Base-by-base conservation (phyloP, 2,329 filamentous ascomycete genomes). In the Tolypocladium sp. region DNA sequence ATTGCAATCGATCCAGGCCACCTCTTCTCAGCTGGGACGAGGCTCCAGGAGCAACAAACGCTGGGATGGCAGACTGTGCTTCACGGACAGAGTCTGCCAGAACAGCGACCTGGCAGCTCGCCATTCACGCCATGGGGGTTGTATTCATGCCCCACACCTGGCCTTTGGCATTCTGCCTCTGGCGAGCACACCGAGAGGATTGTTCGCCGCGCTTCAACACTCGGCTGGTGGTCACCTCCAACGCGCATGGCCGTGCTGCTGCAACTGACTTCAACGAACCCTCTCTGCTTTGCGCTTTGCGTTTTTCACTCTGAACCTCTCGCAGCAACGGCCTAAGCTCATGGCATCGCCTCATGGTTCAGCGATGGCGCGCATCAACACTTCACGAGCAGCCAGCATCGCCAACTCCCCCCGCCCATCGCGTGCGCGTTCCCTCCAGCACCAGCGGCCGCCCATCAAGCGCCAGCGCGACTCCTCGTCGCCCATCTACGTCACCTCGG, bases 401-500 rank as follows among this genome's bases (percentile, higher is more conserved):
- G 17, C 20, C 4, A 6, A 33, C 8, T n/a, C 27, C 9, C 3
- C 49, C 17, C 27, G 20, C 9, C 49, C 49, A 20, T 52, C 49
- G 0, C 49, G 17, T 4, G 17, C 30, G 7, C 7, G 17, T 17
- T 52, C 49, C 27, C 17, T 52, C 30, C 27, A 52, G 17, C 3
- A 12, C 3, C 46, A 9, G 7, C 20, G 30, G 12, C 33, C 22
- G 7, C 6, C 44, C 46, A 7, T 63, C 37, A 64, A 64, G 55
- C 61, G 61, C 8, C 27, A 42, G 8, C 62, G 62, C 5, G 41
- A 53, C 15, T 60, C 63, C 49, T 59, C 57, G 27, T 64, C 64
- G 17, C 64, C 64, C 8, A 55, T 65, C 15, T 63, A 60, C 37
- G 57, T 65, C 6, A 59, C 61, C 3, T 62, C 63, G 6, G 4